phyloP scores from a whole-genome alignment of 1,284 basidiomycete species.

The Stygiomarasmius scandens region DNA sequence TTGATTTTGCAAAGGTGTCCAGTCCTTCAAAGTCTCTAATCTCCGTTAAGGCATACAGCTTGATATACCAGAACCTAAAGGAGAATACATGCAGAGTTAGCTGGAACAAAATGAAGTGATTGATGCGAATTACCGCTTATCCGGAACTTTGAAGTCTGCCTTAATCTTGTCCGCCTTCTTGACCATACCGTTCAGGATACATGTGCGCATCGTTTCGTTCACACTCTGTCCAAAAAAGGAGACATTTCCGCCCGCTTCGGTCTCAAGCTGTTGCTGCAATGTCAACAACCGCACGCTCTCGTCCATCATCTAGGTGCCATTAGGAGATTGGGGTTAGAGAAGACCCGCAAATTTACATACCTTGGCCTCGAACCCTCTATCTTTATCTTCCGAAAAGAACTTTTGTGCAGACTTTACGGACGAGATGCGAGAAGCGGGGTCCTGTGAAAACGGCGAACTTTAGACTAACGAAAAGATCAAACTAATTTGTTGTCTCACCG shows the following conservation, averaged over 20 bases:
- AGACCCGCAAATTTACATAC: constrained; percentile 39
- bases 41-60: constrained; percentile 80
- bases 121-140: constrained; percentile 72
- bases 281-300: constrained; percentile 80
- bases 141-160: constrained; percentile 87
- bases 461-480: constrained; percentile 7
- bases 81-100: constrained; percentile 1
- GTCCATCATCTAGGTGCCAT: constrained; percentile 75
- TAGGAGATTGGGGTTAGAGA: constrained; percentile 1
- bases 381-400: constrained; percentile 94
- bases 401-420: constrained; percentile 85
- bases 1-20: constrained; percentile 82
- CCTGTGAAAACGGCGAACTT: too few species aligned
- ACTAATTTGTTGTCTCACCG: constrained; percentile 41
- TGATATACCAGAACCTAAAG: constrained; percentile 89
- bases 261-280: constrained; percentile 85
- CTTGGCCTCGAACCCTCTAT: constrained; percentile 88
- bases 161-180: constrained; percentile 89
- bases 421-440: constrained; percentile 68
- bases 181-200: constrained; percentile 75
- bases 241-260: constrained; percentile 79
- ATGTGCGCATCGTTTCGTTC: constrained; percentile 80
- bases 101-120: not conserved
- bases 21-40: constrained; percentile 83
- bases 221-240: constrained; percentile 80